phyloP scores from a whole-genome alignment of 352 stramenopile genomes.

The Phytophthora podocarpi region DNA sequence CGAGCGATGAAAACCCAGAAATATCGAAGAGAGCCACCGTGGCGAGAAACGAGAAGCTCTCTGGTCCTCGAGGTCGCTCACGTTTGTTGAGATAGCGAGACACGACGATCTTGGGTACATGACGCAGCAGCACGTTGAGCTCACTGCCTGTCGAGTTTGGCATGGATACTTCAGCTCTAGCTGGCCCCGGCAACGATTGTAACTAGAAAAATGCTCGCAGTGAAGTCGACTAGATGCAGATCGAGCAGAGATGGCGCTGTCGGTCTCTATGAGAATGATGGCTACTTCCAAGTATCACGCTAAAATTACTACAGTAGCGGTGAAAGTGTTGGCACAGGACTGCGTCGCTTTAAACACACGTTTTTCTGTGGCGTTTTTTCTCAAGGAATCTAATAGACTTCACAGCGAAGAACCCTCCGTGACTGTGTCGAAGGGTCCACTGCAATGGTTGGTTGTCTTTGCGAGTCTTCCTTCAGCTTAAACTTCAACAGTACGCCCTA shows the following conservation, averaged over 20 bases:
- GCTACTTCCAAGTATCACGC: too few relatives aligned
- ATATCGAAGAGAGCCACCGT: conserved; percentile 88
- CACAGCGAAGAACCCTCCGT: neutral
- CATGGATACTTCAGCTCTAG: too few relatives aligned
- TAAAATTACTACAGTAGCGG: conserved; percentile 21
- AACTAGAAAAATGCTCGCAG: neutral
- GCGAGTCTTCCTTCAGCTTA: neutral
- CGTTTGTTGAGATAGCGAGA: conserved; percentile 58
- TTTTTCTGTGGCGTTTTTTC: too few relatives aligned
- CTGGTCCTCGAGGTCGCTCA: conserved; percentile 52
- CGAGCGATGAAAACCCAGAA: conserved; percentile 85
- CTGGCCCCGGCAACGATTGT: too few relatives aligned
- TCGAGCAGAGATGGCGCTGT: neutral
- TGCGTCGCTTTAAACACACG: neutral
- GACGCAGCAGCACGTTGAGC: conserved; percentile 62
- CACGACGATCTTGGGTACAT: conserved; percentile 79
- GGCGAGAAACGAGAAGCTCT: conserved; percentile 53
- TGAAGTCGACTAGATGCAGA: neutral
- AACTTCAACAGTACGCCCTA: conserved; percentile 5
- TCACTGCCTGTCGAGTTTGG: conserved; percentile 53
- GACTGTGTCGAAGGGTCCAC: neutral
- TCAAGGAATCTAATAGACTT: neutral
- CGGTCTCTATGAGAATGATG: too few relatives aligned
- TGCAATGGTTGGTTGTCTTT: neutral
- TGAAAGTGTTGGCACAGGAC: neutral